These are phyloP conservation scores for Chenopodium suecicum DNA, from an alignment of 148 eudicot species.

Conservation along the genomic window DNA sequence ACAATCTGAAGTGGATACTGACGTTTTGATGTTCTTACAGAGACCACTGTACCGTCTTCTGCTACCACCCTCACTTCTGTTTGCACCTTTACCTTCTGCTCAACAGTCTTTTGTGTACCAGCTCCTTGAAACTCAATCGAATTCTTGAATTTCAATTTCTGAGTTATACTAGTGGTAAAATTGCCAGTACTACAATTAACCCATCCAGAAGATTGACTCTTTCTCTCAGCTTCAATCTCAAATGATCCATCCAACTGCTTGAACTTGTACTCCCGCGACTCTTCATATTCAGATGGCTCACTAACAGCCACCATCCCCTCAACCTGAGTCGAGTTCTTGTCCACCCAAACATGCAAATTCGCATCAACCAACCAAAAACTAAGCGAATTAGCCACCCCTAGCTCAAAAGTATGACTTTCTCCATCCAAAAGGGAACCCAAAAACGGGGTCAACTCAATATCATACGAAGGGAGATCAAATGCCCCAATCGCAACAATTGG, in stretches of 20 bases:
- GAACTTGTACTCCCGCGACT: constrained; percentile 37
- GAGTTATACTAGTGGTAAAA: constrained; percentile 45
- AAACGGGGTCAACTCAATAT: constrained; percentile 76
- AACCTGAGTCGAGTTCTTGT: constrained; percentile 37
- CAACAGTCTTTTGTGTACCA: constrained; percentile 51
- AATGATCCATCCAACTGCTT: constrained; percentile 55
- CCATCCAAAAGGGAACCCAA: constrained; percentile 61
- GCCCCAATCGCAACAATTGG: constrained; percentile 86
- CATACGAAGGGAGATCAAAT: constrained; percentile 76
- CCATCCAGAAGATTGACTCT: constrained; percentile 61
- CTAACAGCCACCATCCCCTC: constrained; percentile 34
- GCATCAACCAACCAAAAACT: constrained; percentile 85
- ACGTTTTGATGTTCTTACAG: constrained; percentile 26
- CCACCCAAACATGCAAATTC: constrained; percentile 85
- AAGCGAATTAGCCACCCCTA: constrained; percentile 61
- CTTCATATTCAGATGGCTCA: constrained; percentile 28
- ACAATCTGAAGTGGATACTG: constrained; percentile 48
- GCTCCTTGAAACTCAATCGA: constrained; percentile 35
- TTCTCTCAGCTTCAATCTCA: constrained; percentile 45
- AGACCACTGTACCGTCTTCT: constrained; percentile 31
- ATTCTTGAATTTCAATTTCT: constrained; percentile 52
- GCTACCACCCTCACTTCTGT: constrained; percentile 37
- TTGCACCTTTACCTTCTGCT: constrained; percentile 47
- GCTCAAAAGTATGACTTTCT: constrained; percentile 48
- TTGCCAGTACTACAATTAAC: constrained; percentile 59